Base-by-base conservation (phyloP, 1,284 basidiomycete genomes). In the Apiotrichum gracile region DNA sequence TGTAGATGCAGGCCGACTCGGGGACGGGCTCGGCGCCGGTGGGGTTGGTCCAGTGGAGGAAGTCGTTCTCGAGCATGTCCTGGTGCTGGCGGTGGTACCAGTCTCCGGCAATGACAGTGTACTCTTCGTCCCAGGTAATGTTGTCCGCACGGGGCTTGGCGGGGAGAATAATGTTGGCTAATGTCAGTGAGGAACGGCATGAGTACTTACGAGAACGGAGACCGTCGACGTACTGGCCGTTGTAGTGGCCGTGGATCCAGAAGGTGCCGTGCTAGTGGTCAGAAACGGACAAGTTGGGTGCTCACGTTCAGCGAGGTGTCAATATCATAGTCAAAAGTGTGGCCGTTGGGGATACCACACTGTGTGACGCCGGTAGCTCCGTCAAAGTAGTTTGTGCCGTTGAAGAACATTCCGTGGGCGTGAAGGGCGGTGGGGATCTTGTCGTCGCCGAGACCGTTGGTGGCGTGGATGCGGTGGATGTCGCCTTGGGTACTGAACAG, bases 341-440 rank as follows among this genome's bases (percentile, higher is more conserved):
- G 74, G 16, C 85, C 86, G 0, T 82, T 82, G 0, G 93, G 92
- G 31, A 94, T 90, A 34, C 88, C 87, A 67, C 92, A 97, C 78
- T 96, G 90, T 1, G 86, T 83, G 45, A 92, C 82, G 12, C 81
- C 83, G 38, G 82, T 74, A 1, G 93, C 91, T 37, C 93, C 93
- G 72, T 97, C 93, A 77, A 84, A 86, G 84, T 88, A 93, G 33
- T 82, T 82, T 0, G 86, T 82, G 12, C 81, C 80, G 74, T 91
- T 92, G 78, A 94, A 92, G 77, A 84, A 91, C 86, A 93, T 90
- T 61, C 92, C 92, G 76, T 97, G 90, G 64, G 90, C 85, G 70
- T 93, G 90, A 8, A 76, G 61, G 2, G 69, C 63, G 9, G 75
- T 75, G 5, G 69, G 76, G 5, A 85, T 81, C 0, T 82, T 78